phyloP scores from a whole-genome alignment of 495 filamentous ascomycete genomes.

The Bryoglossum gracile region DNA sequence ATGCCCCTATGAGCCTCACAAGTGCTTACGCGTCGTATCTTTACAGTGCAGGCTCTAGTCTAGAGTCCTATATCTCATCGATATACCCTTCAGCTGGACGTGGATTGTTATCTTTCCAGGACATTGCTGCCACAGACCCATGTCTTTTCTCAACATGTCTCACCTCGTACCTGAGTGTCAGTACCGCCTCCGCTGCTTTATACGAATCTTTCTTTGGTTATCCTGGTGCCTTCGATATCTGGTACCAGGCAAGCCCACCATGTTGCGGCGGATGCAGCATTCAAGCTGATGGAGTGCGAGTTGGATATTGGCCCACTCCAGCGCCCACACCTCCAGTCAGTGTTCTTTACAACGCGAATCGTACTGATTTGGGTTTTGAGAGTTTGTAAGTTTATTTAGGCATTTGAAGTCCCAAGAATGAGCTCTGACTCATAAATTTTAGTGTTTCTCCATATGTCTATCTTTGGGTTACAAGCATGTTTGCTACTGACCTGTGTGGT shows the following conservation, averaged over 20 bases:
- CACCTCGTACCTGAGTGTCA: background rate
- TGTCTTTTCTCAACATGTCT: conserved; percentile 4
- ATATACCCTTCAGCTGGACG: background rate
- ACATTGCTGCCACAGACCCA: background rate
- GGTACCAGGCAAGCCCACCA: background rate
- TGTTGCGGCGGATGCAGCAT: conserved; percentile 4
- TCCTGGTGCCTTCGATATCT: background rate
- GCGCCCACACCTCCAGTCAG: background rate
- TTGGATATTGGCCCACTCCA: conserved; percentile 6
- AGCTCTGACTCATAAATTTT: no score
- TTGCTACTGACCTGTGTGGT: conserved; percentile 1
- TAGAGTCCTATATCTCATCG: background rate
- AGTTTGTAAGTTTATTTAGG: no score
- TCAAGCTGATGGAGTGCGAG: background rate
- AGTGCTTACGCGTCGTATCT: background rate
- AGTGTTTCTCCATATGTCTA: conserved; percentile 9
- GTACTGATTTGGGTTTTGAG: no score
- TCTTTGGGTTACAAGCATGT: background rate
- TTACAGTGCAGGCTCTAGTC: background rate
- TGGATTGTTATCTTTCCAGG: background rate
- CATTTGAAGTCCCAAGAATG: no score
- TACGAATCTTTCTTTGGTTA: no score
- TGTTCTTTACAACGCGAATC: background rate
- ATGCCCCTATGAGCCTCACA: background rate
- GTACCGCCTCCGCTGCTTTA: background rate